Conservation (phyloP, 192 early-diverging fungal genomes). For the Rhizophlyctis rosea region DNA sequence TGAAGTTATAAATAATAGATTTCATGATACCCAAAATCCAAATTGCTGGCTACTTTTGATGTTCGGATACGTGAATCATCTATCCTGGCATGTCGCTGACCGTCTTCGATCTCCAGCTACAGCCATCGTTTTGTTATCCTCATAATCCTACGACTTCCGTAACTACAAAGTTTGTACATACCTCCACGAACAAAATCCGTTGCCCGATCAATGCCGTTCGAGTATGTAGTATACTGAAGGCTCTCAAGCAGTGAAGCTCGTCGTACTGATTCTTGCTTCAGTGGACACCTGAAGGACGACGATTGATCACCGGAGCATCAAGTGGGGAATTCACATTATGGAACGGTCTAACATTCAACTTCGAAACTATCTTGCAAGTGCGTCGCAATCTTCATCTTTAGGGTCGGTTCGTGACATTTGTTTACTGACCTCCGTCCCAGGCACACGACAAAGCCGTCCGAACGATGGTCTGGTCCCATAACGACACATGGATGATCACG, state of each 20-base stretch:
- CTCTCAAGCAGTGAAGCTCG: too few species aligned
- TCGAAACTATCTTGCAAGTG: slow-evolving; percentile 93
- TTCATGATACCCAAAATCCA: too few species aligned
- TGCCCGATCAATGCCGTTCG: slow-evolving; percentile 88
- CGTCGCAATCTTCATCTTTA: too few species aligned
- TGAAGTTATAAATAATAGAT: too few species aligned
- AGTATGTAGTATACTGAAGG: slow-evolving; percentile 50
- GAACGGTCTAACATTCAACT: slow-evolving; percentile 97
- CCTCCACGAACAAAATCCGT: slow-evolving; percentile 89
- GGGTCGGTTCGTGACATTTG: too few species aligned
- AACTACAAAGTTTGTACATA: slow-evolving; percentile 84
- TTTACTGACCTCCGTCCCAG: slow-evolving; percentile 30
- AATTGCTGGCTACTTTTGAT: too few species aligned
- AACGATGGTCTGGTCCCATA: slow-evolving; percentile 94
- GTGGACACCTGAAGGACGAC: slow-evolving; percentile 96
- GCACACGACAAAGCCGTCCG: slow-evolving; percentile 94
- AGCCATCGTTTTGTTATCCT: slow-evolving; percentile 65
- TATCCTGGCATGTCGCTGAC: slow-evolving; percentile 14
- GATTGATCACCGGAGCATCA: slow-evolving; percentile 89
- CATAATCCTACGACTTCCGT: slow-evolving; percentile 70
- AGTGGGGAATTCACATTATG: slow-evolving; percentile 95
- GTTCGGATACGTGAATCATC: too few species aligned
- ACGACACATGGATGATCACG: slow-evolving; percentile 92
- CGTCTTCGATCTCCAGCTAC: slow-evolving; percentile 44
- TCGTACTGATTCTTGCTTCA: slow-evolving; percentile 23